Base-by-base conservation (phyloP, 2,329 filamentous ascomycete species). In the Graphilbum ipis-grandicollis region DNA sequence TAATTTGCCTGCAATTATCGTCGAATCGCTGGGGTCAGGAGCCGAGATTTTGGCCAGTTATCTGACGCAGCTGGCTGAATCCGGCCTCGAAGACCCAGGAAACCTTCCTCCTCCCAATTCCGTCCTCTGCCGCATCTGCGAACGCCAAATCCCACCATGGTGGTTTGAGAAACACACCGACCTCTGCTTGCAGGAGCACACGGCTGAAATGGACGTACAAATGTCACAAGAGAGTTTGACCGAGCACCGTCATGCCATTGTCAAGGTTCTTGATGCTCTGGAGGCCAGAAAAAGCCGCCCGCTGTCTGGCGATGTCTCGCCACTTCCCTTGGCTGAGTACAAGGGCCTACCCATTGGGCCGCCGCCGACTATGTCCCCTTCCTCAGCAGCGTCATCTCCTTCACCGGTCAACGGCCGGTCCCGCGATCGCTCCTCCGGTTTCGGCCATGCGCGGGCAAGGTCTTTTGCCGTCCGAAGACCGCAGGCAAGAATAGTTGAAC, bases 81-180 rank as follows among this genome's bases (percentile, higher is more conserved):
- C 76, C 30, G 83, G 81, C 35, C 66, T 77, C 21, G 79, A 80
- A 30, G 83, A 81, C 43, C 75, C 80, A 17, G 71, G 71, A 35
- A 74, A 78, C 49, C 77, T 86, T 52, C 76, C 84, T 9, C 83
- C 84, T 3, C 85, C 88, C 0, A 65, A 75, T 10, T 83, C 85
- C 1, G 79, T 96, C 5, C 70, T 98, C 14, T 98, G 90, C 56
- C 84, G 90, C 36, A 96, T 98, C 38, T 98, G 90, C 55, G 90
- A 98, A 54, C 82, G 90, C 37, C 84, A 94, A 43, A 96, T 98
- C 42, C 84, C 84, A 5, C 85, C 88, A 1, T 98, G 90, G 90
- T 98, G 90, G 92, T 98, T 98, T 48, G 90, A 98, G 58, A 98
- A 96, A 56, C 90, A 98, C 54, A 93, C 88, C 2, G 92, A 98